Evolutionary conservation across 2,329 filamentous ascomycete genomes (phyloP).

Genomic region (Westerdykella ornata): DNA sequence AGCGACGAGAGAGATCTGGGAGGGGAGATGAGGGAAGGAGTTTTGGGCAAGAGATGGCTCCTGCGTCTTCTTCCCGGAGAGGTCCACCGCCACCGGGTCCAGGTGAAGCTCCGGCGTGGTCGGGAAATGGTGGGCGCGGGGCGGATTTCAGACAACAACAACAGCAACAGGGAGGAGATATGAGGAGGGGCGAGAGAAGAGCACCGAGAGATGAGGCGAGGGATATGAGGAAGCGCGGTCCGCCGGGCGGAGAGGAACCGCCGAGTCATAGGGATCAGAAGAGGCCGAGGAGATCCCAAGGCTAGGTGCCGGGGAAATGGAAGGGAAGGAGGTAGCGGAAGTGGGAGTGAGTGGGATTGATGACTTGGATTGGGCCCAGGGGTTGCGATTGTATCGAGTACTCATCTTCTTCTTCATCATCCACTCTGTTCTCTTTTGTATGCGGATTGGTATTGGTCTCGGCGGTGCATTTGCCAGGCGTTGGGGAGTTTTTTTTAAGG

Average conservation of each 20-base stretch:
- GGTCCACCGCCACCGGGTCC: slow-evolving; percentile 4
- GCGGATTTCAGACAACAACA: neutral
- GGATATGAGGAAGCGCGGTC: neutral
- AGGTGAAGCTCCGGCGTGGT: slow-evolving; percentile 5
- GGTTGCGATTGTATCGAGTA: too few species aligned
- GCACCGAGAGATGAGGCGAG: neutral
- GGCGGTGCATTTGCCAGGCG: too few species aligned
- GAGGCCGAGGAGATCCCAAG: neutral
- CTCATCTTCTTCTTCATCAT: too few species aligned
- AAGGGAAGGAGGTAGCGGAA: too few species aligned
- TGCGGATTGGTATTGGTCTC: too few species aligned
- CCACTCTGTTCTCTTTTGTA: too few species aligned
- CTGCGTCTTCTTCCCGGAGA: slow-evolving; percentile 1
- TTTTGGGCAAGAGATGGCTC: too few species aligned
- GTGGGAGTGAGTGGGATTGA: too few species aligned
- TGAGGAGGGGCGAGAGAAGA: neutral
- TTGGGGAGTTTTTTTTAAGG: too few species aligned
- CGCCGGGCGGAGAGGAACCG: too few species aligned
- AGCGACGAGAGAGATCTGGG: slow-evolving; percentile 2
- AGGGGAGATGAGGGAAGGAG: slow-evolving; percentile 7
- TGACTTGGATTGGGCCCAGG: too few species aligned
- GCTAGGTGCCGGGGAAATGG: neutral
- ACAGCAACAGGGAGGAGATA: neutral
- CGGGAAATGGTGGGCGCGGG: slow-evolving; percentile 3
- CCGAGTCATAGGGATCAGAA: too few species aligned